phyloP scores from a whole-genome alignment of 768 basidiomycete genomes.

The Trametes villosa region DNA sequence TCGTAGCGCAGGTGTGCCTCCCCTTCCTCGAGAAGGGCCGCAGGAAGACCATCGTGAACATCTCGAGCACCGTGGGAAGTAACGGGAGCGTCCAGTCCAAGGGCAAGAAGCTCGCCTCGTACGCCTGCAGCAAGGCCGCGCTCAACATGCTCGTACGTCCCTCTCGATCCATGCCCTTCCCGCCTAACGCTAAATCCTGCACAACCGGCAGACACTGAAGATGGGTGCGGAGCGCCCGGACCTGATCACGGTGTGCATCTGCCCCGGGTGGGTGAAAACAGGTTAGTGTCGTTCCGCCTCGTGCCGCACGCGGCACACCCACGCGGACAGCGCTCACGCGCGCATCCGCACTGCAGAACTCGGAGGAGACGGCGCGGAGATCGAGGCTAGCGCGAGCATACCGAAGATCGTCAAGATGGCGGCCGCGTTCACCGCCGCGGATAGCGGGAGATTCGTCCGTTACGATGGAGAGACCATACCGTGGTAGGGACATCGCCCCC shows the following conservation, averaged over 20 bases:
- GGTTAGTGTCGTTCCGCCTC: conserved; percentile 6
- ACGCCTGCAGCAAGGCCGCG: conserved; percentile 39
- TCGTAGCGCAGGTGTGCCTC: too few species aligned
- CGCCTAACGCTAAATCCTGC: background rate
- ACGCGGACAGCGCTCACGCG: too few species aligned
- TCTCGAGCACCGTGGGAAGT: conserved; percentile 37
- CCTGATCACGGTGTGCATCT: conserved; percentile 1
- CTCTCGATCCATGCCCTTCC: too few species aligned
- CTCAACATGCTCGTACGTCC: background rate
- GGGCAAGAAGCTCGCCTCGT: conserved; percentile 26
- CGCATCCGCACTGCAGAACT: background rate
- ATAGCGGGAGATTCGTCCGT: conserved; percentile 4
- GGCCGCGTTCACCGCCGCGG: background rate
- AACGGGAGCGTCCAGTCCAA: conserved; percentile 26
- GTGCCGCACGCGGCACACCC: too few species aligned
- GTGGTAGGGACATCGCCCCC: too few species aligned
- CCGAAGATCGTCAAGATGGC: background rate
- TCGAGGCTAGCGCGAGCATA: conserved; percentile 1
- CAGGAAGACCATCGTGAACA: conserved; percentile 39
- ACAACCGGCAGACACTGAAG: conserved; percentile 17
- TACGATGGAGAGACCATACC: background rate
- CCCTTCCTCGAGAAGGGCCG: conserved; percentile 37
- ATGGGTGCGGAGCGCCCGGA: conserved; percentile 10
- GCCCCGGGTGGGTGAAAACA: conserved; percentile 19
- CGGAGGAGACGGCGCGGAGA: background rate